Evolutionary conservation across 192 early-diverging fungal genomes (phyloP).

Genomic region (Backusella psychrophila): DNA sequence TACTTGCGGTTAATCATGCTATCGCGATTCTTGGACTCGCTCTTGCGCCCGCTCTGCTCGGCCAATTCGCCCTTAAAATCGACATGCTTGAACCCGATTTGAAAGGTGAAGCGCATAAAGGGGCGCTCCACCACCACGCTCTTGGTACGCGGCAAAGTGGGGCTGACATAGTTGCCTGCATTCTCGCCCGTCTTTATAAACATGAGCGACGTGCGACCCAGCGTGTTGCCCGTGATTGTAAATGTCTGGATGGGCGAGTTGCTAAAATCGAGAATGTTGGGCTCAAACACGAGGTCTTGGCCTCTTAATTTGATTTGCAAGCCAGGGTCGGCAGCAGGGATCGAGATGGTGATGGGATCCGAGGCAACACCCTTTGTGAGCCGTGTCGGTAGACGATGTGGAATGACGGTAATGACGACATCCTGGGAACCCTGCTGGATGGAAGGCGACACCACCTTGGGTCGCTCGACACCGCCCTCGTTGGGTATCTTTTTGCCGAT

Average conservation of each 20-base stretch:
- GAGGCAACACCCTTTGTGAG: conserved; percentile 56
- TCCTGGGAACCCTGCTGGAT: conserved; percentile 13
- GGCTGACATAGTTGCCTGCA: conserved; percentile 46
- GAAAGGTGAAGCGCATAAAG: conserved; percentile 66
- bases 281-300: conserved; percentile 54
- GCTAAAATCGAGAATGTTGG: conserved; percentile 56
- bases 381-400: conserved; percentile 48
- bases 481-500: neutral
- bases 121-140: conserved; percentile 59
- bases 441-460: conserved; percentile 4
- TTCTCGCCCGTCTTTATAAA: conserved; percentile 49
- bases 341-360: conserved; percentile 49
- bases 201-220: conserved; percentile 62
- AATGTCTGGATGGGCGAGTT: conserved; percentile 47
- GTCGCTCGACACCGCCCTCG: neutral
- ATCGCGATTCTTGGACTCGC: neutral
- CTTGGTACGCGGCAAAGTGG: conserved; percentile 47
- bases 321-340: conserved; percentile 53
- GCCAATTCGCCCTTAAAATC: neutral
- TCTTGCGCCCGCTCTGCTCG: neutral
- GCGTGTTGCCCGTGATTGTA: conserved; percentile 50
- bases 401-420: conserved; percentile 36
- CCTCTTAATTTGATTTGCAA: conserved; percentile 60
- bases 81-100: conserved; percentile 46
- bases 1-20: conserved; percentile 22